A percentile compares a stretch with the other conserved stretches of the same genome.
These are phyloP conservation scores for Podospora conica DNA, from an alignment of 495 filamentous ascomycete genomes.

Conservation along the genomic window DNA sequence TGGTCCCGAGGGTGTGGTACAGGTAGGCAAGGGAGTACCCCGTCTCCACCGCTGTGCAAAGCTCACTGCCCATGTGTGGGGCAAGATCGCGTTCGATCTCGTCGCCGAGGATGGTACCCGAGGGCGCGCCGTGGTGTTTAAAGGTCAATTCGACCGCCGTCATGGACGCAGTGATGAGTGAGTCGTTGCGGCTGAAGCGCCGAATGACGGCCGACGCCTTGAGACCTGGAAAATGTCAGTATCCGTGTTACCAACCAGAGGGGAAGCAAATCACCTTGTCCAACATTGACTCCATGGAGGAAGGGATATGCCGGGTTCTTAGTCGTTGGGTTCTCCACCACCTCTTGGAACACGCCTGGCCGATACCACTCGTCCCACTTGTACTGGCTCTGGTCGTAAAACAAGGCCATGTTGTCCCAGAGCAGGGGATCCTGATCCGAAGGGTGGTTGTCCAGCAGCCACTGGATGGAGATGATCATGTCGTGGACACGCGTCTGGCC, in stretches of 20 bases:
- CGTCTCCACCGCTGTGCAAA: slow-evolving; percentile 32
- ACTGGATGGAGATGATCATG: slow-evolving; percentile 34
- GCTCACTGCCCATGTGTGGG: slow-evolving; percentile 27
- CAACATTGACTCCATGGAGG: slow-evolving; percentile 30
- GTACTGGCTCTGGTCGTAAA: slow-evolving; percentile 18
- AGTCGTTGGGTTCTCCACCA: slow-evolving; percentile 11
- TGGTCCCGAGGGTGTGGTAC: slow-evolving; percentile 39
- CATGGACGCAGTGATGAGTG: slow-evolving; percentile 18
- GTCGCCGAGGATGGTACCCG: slow-evolving; percentile 27
- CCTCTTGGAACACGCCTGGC: slow-evolving; percentile 8
- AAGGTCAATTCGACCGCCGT: slow-evolving; percentile 28
- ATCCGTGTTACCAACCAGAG: background rate
- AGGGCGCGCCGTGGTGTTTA: slow-evolving; percentile 24
- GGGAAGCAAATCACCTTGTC: slow-evolving; percentile 20
- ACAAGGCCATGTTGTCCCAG: slow-evolving; percentile 29
- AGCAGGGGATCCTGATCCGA: slow-evolving; percentile 21
- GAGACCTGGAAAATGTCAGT: slow-evolving; percentile 11
- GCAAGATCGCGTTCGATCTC: slow-evolving; percentile 26
- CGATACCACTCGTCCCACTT: slow-evolving; percentile 23
- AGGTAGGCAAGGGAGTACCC: slow-evolving; percentile 30
- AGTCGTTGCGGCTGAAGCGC: slow-evolving; percentile 23
- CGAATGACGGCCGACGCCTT: slow-evolving; percentile 23
- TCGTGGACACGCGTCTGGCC: slow-evolving; percentile 25
- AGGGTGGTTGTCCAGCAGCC: slow-evolving; percentile 47
- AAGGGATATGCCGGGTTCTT: slow-evolving; percentile 14